These are phyloP conservation scores for Dichotomocladium elegans DNA, from an alignment of 371 early-diverging fungal species.

Conservation along the genomic window DNA sequence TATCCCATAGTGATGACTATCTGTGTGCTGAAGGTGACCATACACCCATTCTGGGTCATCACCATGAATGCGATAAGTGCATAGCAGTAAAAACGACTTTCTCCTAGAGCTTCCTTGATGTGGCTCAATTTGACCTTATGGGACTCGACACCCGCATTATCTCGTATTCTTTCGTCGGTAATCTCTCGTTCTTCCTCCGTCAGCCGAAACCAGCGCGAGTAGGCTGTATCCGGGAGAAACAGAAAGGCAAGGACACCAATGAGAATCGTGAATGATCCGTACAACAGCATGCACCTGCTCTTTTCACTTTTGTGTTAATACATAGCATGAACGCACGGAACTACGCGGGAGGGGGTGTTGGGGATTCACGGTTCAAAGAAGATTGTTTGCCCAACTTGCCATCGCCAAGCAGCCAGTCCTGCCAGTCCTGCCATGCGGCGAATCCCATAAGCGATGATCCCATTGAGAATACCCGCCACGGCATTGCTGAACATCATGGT, in stretches of 20 bases:
- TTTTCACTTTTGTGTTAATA: background rate
- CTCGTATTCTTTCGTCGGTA: constrained; percentile 24
- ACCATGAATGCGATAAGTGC: constrained; percentile 15
- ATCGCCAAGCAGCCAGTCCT: constrained; percentile 13
- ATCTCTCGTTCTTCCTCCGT: constrained; percentile 26
- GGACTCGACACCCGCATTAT: constrained; percentile 14
- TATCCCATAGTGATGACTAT: constrained; percentile 29
- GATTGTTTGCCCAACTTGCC: background rate
- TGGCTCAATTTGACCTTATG: constrained; percentile 21
- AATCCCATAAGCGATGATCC: constrained; percentile 51
- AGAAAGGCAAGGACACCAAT: constrained; percentile 26
- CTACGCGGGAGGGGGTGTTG: background rate
- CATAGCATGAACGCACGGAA: background rate
- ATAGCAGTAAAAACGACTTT: constrained; percentile 25
- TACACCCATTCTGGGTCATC: constrained; percentile 23
- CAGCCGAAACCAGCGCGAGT: constrained; percentile 17
- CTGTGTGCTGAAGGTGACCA: constrained; percentile 25
- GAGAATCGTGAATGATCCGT: constrained; percentile 17
- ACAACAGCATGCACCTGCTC: constrained; percentile 12
- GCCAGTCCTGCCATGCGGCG: constrained; percentile 27
- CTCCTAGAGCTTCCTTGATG: constrained; percentile 24
- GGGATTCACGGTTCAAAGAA: background rate
- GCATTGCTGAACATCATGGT: constrained; percentile 8
- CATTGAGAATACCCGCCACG: constrained; percentile 45
- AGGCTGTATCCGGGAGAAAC: constrained; percentile 31